Conservation (phyloP, 2,329 filamentous ascomycete species). For the Cucurbitaria berberidis region DNA sequence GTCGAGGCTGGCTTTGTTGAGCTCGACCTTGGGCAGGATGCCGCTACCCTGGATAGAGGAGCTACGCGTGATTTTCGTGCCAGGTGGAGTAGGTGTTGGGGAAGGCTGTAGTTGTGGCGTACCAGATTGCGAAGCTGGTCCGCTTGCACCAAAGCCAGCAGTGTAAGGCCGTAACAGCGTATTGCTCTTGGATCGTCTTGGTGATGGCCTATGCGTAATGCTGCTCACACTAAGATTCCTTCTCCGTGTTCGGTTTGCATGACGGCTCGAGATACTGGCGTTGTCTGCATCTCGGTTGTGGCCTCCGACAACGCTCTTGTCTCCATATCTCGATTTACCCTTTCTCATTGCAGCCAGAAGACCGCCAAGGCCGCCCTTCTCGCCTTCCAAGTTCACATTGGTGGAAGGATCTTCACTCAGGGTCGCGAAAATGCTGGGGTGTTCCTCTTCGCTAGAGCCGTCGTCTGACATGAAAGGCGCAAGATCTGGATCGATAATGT, state of each 20-base stretch:
- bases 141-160: conserved; percentile 47
- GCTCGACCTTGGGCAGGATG: conserved; percentile 75
- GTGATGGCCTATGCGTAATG: conserved; percentile 73
- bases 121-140: conserved; percentile 20
- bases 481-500: conserved; percentile 95
- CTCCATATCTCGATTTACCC: conserved; percentile 72
- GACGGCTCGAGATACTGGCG: conserved; percentile 68
- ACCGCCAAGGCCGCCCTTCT: conserved; percentile 74
- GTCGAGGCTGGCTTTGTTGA: conserved; percentile 85
- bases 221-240: conserved; percentile 87
- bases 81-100: conserved; percentile 34
- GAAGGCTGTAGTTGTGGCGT: conserved; percentile 34
- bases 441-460: conserved; percentile 90
- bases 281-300: conserved; percentile 69
- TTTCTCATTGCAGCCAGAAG: conserved; percentile 77
- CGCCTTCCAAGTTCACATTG: conserved; percentile 70
- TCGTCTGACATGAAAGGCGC: conserved; percentile 95
- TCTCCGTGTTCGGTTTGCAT: conserved; percentile 69
- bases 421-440: conserved; percentile 80
- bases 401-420: conserved; percentile 69
- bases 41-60: conserved; percentile 81
- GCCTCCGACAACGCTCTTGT: conserved; percentile 72
- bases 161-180: conserved; percentile 58
- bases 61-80: conserved; percentile 66
- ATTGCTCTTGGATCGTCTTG: conserved; percentile 66